Evolutionary conservation across 768 basidiomycete genomes (phyloP), one percentile per base, ranked within the genome.

Genomic region (Rubroboletus satanas): DNA sequence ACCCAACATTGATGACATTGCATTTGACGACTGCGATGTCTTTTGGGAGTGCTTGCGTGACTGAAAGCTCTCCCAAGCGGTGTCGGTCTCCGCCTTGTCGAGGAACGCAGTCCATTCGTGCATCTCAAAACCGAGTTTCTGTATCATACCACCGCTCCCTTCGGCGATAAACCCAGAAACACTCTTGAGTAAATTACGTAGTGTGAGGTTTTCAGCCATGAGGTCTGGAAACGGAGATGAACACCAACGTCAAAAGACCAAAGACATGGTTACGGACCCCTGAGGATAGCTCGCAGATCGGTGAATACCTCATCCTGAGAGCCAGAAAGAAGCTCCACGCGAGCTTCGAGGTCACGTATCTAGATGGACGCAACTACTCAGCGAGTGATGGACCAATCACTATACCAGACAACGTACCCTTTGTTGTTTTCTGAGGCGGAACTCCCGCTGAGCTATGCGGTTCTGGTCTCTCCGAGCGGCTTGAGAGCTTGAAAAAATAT

Each of bases 301-400:
- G 81, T 83, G 51, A 92, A 75, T 7, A 91, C 85, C 71, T 96
- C 91, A 77, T 94, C 94, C 64, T 93, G 87, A 39, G 90, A 90
- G 18, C 91, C 93, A 6, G 93, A 96, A 17, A 97, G 80, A 8
- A 97, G 85, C 72, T 95, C 93, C n/a, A 97, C 92, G 43, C 90
- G 83, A 18, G 93, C 93, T 74, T 97, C 94, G 36, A 97, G 83
- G 73, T 97, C 94, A 21, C 93, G 90, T 71, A 97, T 94, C 91
- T 97, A 62, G 46, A 38, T 29, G 44, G 51, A 36, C 44, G 43
- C 58, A 52, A 48, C 18, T 42, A 28, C 39, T 56, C 51, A 54
- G 51, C 47, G 35, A 45, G 36, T 32, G 18, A 18, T 7, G 9
- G 50, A 21, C 14, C 14, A 23, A 17, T 23, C 15, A 36, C 17